phyloP scores from a whole-genome alignment of 2,329 filamentous ascomycete genomes.

The Fusarium citri region DNA sequence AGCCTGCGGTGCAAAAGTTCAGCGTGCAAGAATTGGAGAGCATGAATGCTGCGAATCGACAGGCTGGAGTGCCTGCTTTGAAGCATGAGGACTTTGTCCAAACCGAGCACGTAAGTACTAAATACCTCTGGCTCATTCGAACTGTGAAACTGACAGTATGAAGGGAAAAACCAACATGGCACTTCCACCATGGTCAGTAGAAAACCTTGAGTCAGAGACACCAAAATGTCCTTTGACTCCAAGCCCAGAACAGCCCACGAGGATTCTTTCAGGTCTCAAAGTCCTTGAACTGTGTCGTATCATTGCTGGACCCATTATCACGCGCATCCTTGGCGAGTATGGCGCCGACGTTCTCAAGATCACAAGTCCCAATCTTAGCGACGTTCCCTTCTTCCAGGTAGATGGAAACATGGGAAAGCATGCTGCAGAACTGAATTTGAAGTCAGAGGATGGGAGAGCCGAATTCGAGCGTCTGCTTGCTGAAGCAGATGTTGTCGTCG shows the following conservation, averaged over 20 bases:
- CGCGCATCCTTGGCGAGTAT: constrained; percentile 77
- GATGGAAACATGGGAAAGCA: constrained; percentile 80
- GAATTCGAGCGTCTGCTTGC: constrained; percentile 69
- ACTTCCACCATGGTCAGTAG: constrained; percentile 62
- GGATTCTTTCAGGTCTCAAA: constrained; percentile 69
- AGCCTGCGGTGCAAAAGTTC: constrained; percentile 66
- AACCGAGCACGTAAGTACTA: constrained; percentile 57
- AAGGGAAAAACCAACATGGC: constrained; percentile 59
- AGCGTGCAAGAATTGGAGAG: constrained; percentile 67
- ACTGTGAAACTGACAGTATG: not conserved
- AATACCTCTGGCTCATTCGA: fast-evolving
- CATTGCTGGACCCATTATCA: constrained; percentile 80
- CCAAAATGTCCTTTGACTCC: constrained; percentile 57
- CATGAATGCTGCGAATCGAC: constrained; percentile 65
- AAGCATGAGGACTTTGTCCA: constrained; percentile 69
- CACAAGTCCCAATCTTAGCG: constrained; percentile 74
- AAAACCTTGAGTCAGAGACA: constrained; percentile 62
- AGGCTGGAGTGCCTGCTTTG: constrained; percentile 70
- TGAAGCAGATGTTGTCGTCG: constrained; percentile 72
- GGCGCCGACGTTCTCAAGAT: constrained; percentile 80
- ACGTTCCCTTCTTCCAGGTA: constrained; percentile 78
- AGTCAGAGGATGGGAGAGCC: constrained; percentile 62
- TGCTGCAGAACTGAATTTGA: constrained; percentile 72
- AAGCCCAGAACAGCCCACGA: constrained; percentile 31
- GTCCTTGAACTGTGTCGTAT: constrained; percentile 81